Percentiles rank a stretch among this genome's conserved stretches.
phyloP scores from a whole-genome alignment of 2,329 filamentous ascomycete species.

The Penicillium sp. region DNA sequence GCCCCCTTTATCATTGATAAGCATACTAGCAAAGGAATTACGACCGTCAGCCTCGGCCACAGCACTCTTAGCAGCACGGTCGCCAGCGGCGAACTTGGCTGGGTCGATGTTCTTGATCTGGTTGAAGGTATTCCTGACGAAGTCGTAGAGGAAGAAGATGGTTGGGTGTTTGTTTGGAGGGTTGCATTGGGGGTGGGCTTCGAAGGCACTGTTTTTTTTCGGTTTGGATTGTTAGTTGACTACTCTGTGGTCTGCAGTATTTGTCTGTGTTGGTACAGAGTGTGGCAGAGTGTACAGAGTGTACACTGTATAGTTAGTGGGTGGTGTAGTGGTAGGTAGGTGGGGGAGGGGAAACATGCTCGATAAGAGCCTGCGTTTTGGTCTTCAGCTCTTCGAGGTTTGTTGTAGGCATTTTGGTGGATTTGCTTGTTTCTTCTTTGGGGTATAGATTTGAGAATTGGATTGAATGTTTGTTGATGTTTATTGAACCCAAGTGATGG shows the following conservation, averaged over 20 bases:
- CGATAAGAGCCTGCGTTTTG: slow-evolving; percentile 28
- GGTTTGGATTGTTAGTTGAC: not conserved
- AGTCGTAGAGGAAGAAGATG: slow-evolving; percentile 58
- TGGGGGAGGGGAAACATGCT: slow-evolving; percentile 18
- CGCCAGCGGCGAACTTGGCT: slow-evolving; percentile 24
- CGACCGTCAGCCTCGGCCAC: slow-evolving; percentile 28
- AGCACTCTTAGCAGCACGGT: slow-evolving; percentile 14
- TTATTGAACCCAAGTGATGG: too few species aligned
- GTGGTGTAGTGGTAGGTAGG: not conserved
- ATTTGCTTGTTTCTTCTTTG: not conserved
- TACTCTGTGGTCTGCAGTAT: too few species aligned
- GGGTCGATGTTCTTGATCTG: slow-evolving; percentile 25
- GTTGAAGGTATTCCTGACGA: slow-evolving; percentile 65
- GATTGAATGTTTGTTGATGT: slow-evolving; percentile 15
- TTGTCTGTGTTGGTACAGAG: too few species aligned
- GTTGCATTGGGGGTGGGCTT: slow-evolving; percentile 33
- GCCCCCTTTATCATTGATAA: slow-evolving; percentile 30
- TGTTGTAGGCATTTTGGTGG: slow-evolving; percentile 15
- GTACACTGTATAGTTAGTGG: too few species aligned
- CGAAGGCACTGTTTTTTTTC: slow-evolving; percentile 23
- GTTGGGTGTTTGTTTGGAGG: slow-evolving; percentile 30
- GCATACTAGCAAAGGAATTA: slow-evolving; percentile 27
- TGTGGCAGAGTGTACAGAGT: too few species aligned
- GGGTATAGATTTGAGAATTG: too few species aligned
- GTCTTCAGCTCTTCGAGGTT: slow-evolving; percentile 19